Evolutionary conservation across 129 eudicot species (phyloP), one percentile per base, ranked within the genome.

Genomic region (Chrysanthemum seticuspe): DNA sequence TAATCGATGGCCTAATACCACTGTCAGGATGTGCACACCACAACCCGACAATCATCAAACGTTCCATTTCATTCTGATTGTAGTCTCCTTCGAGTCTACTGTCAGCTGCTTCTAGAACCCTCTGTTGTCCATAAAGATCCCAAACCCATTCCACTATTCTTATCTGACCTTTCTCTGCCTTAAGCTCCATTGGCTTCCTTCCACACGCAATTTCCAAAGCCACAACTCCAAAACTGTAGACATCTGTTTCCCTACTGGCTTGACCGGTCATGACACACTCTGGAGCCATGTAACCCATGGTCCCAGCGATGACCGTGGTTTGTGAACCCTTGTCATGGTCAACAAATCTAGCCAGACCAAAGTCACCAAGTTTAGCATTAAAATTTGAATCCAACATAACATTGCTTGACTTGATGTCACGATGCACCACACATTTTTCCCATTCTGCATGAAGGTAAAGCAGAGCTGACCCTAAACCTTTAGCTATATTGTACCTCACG

Each of bases 231-330:
- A 82, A 85, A 71, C 89, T 85, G 76, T 74, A 85, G 16, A 85
- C 87, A 56, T 85, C 89, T 9, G 89, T 70, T 40, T 82, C 87
- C 51, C 77, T 73, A 71, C 86, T 79, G 48, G 89, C 82, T 18
- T 76, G 77, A 11, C 89, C 87, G 0, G 84, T 85, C 65, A 76
- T 72, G 27, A 72, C 71, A 27, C 84, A 85, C 48, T 85, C 86
- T 10, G 86, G 89, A 16, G 89, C 89, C 84, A 85, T 72, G 76
- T 85, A 85, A 8, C 89, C 89, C 80, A 79, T 75, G 49, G 87
- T 82, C 19, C 89, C 87, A 13, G 87, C 89, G 13, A 82, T 5
- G 31, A 79, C 76, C 1, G 89, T 82, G 3, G 87, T 85, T n/a
- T 82, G 82, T 6, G 73, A 68, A 16, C 75, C 89, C 67, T 69